These are phyloP conservation scores for Lithohypha guttulata DNA, from an alignment of 2,329 filamentous ascomycete genomes.

Conservation along the genomic window DNA sequence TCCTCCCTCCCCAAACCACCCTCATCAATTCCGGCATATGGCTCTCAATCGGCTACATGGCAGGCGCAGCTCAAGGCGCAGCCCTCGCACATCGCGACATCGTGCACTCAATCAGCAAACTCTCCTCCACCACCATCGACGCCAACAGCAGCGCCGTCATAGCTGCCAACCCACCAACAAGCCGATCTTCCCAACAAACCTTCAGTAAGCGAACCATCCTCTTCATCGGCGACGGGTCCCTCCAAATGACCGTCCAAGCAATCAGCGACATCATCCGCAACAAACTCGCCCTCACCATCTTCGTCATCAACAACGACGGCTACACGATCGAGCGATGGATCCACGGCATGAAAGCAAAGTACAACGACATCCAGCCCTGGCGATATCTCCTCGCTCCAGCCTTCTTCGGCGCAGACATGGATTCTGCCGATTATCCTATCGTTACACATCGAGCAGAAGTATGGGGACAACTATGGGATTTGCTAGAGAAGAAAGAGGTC, in stretches of 20 bases:
- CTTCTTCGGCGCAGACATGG: conserved; percentile 19
- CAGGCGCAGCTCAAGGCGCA: conserved; percentile 46
- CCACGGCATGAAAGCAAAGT: conserved; percentile 42
- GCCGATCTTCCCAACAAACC: conserved; percentile 14
- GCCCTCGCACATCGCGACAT: conserved; percentile 45
- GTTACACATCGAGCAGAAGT: conserved; percentile 15
- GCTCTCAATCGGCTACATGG: conserved; percentile 52
- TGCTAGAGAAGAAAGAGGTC: conserved; percentile 25
- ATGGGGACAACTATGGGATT: conserved; percentile 18
- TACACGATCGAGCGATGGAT: conserved; percentile 51
- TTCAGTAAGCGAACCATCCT: conserved; percentile 42
- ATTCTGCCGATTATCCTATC: conserved; percentile 20
- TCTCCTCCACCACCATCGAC: conserved; percentile 38
- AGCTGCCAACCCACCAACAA: conserved; percentile 20
- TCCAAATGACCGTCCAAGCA: conserved; percentile 58
- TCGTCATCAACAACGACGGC: conserved; percentile 50
- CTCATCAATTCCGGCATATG: conserved; percentile 46
- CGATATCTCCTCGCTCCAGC: conserved; percentile 38
- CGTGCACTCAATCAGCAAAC: conserved; percentile 23
- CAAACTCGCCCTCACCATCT: conserved; percentile 38
- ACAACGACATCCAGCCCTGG: conserved; percentile 48
- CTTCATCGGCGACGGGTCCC: conserved; percentile 52
- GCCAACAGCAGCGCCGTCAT: conserved; percentile 42
- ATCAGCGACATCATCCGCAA: conserved; percentile 52
- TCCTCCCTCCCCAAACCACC: conserved; percentile 39